Percentiles rank a stretch among this genome's conserved stretches.
Conservation (phyloP, 108 stramenopile genomes). For the Stephanodiscus triporus region DNA sequence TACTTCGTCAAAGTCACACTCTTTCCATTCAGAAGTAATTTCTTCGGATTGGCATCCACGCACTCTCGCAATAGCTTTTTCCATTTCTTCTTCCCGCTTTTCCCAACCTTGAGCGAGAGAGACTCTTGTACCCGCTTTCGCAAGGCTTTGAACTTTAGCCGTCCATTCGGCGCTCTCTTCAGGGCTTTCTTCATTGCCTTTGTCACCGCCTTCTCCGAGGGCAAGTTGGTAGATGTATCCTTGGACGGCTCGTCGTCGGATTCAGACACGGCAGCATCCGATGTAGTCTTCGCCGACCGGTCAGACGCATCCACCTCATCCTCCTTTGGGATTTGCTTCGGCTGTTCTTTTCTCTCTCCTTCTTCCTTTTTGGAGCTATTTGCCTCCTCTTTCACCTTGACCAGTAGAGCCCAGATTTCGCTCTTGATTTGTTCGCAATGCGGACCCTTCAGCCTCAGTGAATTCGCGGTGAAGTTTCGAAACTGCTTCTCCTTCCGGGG, state of each 20-base stretch:
- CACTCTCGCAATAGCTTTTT: constrained; percentile 34
- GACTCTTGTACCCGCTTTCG: constrained; percentile 54
- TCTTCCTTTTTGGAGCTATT: constrained; percentile 39
- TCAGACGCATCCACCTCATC: constrained; percentile 20
- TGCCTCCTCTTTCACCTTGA: constrained; percentile 42
- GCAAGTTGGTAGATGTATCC: constrained; percentile 35
- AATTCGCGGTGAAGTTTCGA: constrained; percentile 87
- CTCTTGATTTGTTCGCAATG: constrained; percentile 49
- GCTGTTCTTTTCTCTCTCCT: constrained; percentile 35
- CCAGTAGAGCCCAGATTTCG: constrained; percentile 78
- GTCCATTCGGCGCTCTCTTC: constrained; percentile 70
- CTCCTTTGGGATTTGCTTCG: constrained; percentile 10
- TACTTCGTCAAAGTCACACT: constrained; percentile 26
- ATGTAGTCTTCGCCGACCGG: not conserved
- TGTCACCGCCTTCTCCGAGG: constrained; percentile 36
- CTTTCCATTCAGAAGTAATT: constrained; percentile 46
- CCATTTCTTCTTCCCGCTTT: constrained; percentile 21
- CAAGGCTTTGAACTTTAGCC: constrained; percentile 66
- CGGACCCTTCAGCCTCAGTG: constrained; percentile 63
- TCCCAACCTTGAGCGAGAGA: constrained; percentile 25
- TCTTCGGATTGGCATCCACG: constrained; percentile 41
- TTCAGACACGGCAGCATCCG: constrained; percentile 5
- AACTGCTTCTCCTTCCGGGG: constrained; percentile 92
- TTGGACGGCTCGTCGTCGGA: constrained; percentile 16
- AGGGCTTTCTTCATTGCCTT: constrained; percentile 75